Evolutionary conservation across 2,329 filamentous ascomycete genomes (phyloP), one percentile per base, ranked within the genome.

Genomic region (Blumeria graminis): DNA sequence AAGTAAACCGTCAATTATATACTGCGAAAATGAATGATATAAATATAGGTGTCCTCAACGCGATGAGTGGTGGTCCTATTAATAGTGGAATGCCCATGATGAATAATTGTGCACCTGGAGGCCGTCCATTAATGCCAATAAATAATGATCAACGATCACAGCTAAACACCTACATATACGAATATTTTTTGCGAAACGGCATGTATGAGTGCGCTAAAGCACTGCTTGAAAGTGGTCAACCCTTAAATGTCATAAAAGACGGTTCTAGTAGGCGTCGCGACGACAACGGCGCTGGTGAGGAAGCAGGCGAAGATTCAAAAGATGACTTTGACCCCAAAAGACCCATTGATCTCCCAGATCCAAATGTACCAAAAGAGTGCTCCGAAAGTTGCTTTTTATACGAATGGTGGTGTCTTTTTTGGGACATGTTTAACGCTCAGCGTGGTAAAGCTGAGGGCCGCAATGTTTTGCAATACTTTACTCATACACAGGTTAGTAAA

Each of bases 391-490:
- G 86, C 32, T 96, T 98, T 65, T 74, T 98, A n/a, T 84, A 87
- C 63, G 92, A 96, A 65, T 98, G 92, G 92, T 98, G 93, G 73
- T 86, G 82, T 65, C 77, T 95, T 55, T 98, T 98, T 69, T 96
- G 88, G 88, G 92, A 98, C 65, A 87, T 96, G 63, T 93, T 85
- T 69, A 81, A 81, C 65, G 86, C 87, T 57, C 85, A 90, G 66
- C 84, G 86, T 65, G 78, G 76, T 64, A 82, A 80, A 68, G 66
- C 65, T 50, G 78, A 77, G 56, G 76, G 76, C 57, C 81, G 74
- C 32, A 76, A 77, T 58, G 81, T 86, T 51, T 76, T 76, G 60
- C 80, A 85, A 71, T 94, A 94, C 68, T 78, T 93, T 57, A 71
- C 76, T 58, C 85, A 93, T 65, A 88, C 83, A 60, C 85, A 93